phyloP scores from a whole-genome alignment of 139 green algal genomes.

The Pleodorina starrii region DNA sequence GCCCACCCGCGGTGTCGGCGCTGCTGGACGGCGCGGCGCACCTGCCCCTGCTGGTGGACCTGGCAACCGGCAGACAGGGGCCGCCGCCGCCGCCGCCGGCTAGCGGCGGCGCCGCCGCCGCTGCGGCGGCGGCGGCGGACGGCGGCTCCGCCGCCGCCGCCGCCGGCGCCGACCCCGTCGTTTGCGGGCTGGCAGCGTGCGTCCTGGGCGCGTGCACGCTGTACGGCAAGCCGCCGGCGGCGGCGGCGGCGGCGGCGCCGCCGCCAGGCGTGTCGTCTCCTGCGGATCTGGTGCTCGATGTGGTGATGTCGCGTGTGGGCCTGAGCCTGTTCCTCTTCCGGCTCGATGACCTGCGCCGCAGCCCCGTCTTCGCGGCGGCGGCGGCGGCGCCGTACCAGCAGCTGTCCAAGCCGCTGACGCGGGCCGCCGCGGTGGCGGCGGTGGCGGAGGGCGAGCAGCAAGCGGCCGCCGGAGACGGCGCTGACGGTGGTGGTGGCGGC shows the following conservation, averaged over 20 bases:
- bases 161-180: background rate
- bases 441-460: background rate
- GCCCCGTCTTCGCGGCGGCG: conserved; percentile 50
- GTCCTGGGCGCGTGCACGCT: conserved; percentile 81
- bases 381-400: conserved; percentile 10
- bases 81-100: background rate
- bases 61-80: conserved; percentile 34
- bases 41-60: conserved; percentile 70
- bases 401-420: conserved; percentile 61
- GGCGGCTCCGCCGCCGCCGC: background rate
- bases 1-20: conserved; percentile 63
- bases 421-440: conserved; percentile 55
- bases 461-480: background rate
- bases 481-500: background rate
- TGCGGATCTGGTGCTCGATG: conserved; percentile 69
- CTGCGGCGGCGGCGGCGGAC: background rate
- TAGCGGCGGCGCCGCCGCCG: background rate
- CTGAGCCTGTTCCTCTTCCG: conserved; percentile 66
- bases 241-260: conserved; percentile 42
- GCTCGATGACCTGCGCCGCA: conserved; percentile 64
- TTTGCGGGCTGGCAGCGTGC: conserved; percentile 75
- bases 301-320: conserved; percentile 64
- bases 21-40: conserved; percentile 66
- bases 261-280: no score
- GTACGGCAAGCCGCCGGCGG: conserved; percentile 49